Base-by-base conservation (phyloP, 2,329 filamentous ascomycete genomes). In the Nannizziopsis barbatae region DNA sequence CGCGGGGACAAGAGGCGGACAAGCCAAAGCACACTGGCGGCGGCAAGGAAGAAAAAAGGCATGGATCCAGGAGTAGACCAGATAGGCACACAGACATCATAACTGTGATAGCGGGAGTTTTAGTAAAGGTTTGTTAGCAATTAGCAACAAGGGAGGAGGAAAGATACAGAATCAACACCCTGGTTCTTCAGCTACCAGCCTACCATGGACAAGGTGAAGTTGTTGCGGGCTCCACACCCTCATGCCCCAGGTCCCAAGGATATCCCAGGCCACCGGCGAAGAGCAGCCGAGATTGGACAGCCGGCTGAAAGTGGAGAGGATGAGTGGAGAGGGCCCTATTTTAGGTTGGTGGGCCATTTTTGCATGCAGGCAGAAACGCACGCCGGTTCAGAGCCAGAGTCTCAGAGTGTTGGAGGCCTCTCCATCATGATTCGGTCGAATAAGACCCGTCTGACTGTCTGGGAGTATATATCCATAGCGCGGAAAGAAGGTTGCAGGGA, bases 151-250 rank as follows among this genome's bases (percentile, higher is more conserved):
- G 42, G 42, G 42, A 36, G 42, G 42, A 14, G 42, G 35, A 15
- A 20, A 45, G 32, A 33, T 35, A 36, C 20, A 17, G 32, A n/a
- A 36, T 30, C 32, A 36, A 47, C 30, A 33, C 36, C 43, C 45
- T 30, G 45, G 45, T 47, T 47, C 36, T 47, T 47, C 45, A 47
- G 45, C 45, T 47, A 14, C 45, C 36, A 47, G 40, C 36, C 45
- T 47, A 14, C 45, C 36, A 47, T 39, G 44, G 44, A 20, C 2
- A 15, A 27, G 32, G 12, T 37, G 9, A 14, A 37, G 11, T 36
- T 37, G 37, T 20, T 22, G 43, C 30, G 22, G 22, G 22, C 22
- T 27, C 22, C 22, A 27, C 22, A 27, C 22, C 22, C 22, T 27
- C 22, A 4, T 22, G 18, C 43, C 43, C 37, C 42, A 20, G 12